Percentiles rank a stretch among this genome's conserved stretches.
phyloP scores from a whole-genome alignment of 495 filamentous ascomycete genomes.

The Sporormia fimetaria region DNA sequence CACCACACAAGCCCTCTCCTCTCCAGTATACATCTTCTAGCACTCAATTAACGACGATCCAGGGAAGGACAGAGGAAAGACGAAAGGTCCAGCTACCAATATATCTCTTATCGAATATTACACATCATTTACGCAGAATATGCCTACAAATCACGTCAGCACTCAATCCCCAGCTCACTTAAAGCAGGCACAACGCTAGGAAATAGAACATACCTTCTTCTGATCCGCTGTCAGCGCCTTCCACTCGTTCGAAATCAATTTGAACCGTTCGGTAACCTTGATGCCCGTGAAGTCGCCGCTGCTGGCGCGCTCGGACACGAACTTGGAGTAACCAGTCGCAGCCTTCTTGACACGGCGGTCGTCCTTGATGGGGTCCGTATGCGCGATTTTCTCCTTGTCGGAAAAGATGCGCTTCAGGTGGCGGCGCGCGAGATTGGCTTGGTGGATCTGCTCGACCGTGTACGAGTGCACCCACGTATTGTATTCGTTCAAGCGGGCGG shows the following conservation, averaged over 20 bases:
- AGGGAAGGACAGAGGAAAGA: too few relatives aligned
- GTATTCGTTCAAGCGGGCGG: conserved; percentile 37
- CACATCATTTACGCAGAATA: too few relatives aligned
- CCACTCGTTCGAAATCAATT: conserved; percentile 44
- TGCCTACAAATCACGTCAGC: too few relatives aligned
- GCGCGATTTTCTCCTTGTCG: conserved; percentile 3
- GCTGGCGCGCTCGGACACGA: conserved; percentile 36
- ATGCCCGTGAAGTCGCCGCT: conserved; percentile 40
- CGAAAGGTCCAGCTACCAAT: too few relatives aligned
- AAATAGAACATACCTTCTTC: conserved; percentile 50
- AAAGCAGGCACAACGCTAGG: too few relatives aligned
- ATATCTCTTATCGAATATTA: too few relatives aligned
- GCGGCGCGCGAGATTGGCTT: conserved; percentile 54
- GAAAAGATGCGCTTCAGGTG: conserved; percentile 35
- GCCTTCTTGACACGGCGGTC: conserved; percentile 46
- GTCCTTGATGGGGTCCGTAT: conserved; percentile 38
- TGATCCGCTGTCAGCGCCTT: conserved; percentile 38
- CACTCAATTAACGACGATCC: too few relatives aligned
- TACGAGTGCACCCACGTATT: conserved; percentile 50
- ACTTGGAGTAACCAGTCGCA: conserved; percentile 35
- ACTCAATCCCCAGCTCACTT: too few relatives aligned
- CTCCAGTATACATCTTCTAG: too few relatives aligned
- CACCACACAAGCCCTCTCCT: too few relatives aligned
- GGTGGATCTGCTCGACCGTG: conserved; percentile 44
- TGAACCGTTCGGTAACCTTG: conserved; percentile 23